Evolutionary conservation across 2,329 filamentous ascomycete genomes (phyloP).

Genomic region (Onygenales sp.): DNA sequence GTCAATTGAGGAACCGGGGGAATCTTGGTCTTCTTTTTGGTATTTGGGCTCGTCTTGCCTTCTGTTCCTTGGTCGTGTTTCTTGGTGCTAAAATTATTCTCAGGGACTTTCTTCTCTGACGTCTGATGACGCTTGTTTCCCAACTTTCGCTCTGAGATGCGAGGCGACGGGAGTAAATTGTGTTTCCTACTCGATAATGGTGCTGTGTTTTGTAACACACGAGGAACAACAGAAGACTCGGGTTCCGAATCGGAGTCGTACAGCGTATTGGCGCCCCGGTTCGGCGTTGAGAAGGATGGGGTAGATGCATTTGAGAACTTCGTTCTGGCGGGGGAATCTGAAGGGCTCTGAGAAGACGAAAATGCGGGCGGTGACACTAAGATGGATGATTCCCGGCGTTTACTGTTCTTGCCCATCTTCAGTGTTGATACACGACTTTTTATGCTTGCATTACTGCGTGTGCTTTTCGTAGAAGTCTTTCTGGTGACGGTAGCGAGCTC

Average conservation of each 20-base stretch:
- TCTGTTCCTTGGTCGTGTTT: not conserved
- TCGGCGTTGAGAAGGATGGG: slow-evolving; percentile 3
- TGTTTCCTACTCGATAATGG: not conserved
- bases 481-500: not conserved
- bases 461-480: not conserved
- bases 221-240: not conserved
- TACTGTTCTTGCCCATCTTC: slow-evolving; percentile 5
- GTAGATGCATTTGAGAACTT: slow-evolving; percentile 3
- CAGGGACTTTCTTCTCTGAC: not conserved
- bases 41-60: not conserved
- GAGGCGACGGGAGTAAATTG: not conserved
- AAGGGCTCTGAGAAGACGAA: no score
- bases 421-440: slow-evolving; percentile 6
- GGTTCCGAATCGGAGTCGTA: not conserved
- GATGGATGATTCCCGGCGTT: slow-evolving; percentile 6
- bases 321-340: not conserved
- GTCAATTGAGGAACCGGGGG: not conserved
- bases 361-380: not conserved
- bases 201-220: not conserved
- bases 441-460: not conserved
- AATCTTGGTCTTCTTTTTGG: not conserved
- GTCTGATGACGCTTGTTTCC: not conserved
- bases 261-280: slow-evolving; percentile 1
- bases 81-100: not conserved
- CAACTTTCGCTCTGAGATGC: not conserved